Evolutionary conservation across 345 rosid genomes (phyloP), one percentile per base, ranked within the genome.

Genomic region (Triadica sebifera): DNA sequence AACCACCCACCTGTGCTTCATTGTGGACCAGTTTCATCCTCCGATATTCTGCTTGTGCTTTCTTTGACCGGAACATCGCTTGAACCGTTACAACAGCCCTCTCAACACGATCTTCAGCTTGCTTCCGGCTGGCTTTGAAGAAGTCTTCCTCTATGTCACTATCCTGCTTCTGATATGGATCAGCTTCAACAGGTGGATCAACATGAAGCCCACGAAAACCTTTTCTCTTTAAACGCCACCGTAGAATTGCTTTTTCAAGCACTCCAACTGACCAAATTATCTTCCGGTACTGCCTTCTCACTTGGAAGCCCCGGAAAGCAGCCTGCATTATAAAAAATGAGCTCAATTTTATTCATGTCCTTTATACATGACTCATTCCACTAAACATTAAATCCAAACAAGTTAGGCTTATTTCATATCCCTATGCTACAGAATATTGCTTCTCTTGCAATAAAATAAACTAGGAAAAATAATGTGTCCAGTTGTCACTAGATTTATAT

Each of bases 201-300:
- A 90, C 85, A n/a, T 81, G 87, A 75, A 95, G 86, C 29, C 97
- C 98, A 16, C 93, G 91, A 37, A 95, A 84, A 25, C 98, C 97
- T 81, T 66, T 93, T 79, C 97, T 87, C 89, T 89, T 95, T 41
- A 84, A 70, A 41, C 96, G 93, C 99, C 99, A 95, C 25, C 99
- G 86, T 16, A 95, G 75, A 61, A 95, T 62, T 75, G 84, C 98
- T 87, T 95, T 95, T 86, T 95, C 99, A 20, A 95, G 78, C 70
- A 95, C 88, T 70, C 99, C 99, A 51, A 95, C 97, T 29, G 99
- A 91, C 96, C 97, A 95, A 29, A 88, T 17, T 74, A 95, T 89
- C 84, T 91, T 95, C 24, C 83, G 29, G 83, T 93, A 91, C 43
- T 91, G 94, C 82, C 74, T 91, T 80, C 98, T 86, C 53, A 79